Base-by-base conservation (phyloP, 305 asterid species). In the Fraxinus platypoda region DNA sequence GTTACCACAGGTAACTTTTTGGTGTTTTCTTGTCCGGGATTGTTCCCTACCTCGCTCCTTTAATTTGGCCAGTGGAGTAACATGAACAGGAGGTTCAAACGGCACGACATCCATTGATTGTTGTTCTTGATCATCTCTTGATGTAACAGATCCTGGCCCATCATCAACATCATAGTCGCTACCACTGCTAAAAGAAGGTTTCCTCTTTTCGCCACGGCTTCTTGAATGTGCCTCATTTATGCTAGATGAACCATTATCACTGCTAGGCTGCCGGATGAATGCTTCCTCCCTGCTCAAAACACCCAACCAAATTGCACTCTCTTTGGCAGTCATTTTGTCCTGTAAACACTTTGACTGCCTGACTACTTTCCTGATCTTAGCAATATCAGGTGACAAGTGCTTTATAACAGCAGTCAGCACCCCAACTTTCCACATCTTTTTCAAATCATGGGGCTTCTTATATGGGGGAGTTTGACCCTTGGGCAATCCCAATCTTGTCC, bases 371-470 rank as follows among this genome's bases (percentile, higher is more conserved):
- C 92, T 87, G 34, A 91, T 87, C 85, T 88, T 93, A 8, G 93
- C 92, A 82, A 91, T 85, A 85, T 93, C 90, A 64, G 97, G 95
- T 2, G 92, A 93, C 95, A 93, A 90, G 81, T 93, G 95, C 87
- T 89, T 93, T 80, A 93, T 93, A 25, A 93, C 95, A 12, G 93
- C 92, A 49, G 95, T 90, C 35, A 93, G 85, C 66, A 93, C 92
- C 68, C 94, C 94, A 68, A 93, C 93, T 89, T 93, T 93, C 93
- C 92, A 93, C 91, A 89, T 87, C 86, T 93, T 93, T 88, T 93
- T 91, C 85, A 93, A 84, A 87, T 93, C 95, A 72, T 91, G 97
- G 0, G 97, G 97, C 87, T 93, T 93, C 84, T 85, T 91, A 62
- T 93, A 93, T 0, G 92, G 92, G 0, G 93, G 95, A 59, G 79